Evolutionary conservation across 1,284 basidiomycete species (phyloP), one percentile per base, ranked within the genome.

Genomic region (Garcileccinum viscosum): DNA sequence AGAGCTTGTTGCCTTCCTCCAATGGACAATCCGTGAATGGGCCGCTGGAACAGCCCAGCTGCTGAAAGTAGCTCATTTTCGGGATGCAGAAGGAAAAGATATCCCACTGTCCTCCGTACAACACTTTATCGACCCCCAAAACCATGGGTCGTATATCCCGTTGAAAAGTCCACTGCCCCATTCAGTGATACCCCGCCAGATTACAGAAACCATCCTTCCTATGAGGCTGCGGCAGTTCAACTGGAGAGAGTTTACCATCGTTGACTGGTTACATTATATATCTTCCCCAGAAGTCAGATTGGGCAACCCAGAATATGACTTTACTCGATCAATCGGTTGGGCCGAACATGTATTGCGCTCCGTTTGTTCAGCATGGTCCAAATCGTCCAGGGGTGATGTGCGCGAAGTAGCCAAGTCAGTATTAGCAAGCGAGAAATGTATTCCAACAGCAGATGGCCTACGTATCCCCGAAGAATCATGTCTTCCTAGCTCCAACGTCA

Each of bases 391-490:
- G 33, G 33, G 33, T 35, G 33, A 9, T 35, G 9, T 35, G 9
- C 33, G 33, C 40, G 2, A 80, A 89, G 0, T 83, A 86, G 6
- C 74, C 79, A 30, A 82, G 86, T 56, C 91, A 91, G 73, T 90
- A 17, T 82, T 98, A n/a, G 83, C 83, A 64, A 81, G 84, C 1
- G 85, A 91, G 62, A 71, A 89, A 0, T 96, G 95, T 76, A 88
- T 99, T 19, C 96, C 96, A 0, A 96, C 95, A 0, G 89, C 90
- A 2, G 80, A 82, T 7, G 95, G 95, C 8, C 87, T 96, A 84
- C 90, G 89, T 76, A 75, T 78, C 66, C 94, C 96, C 0, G 80
- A 82, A 5, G 89, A 96, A 68, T 86, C 95, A 6, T 98, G 98
- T 82, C 96, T 98, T 79, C 84, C 92, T 32, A 35, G 33, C 33